Conservation (phyloP, 148 eudicot genomes). For the Chenopodium berlandieri region DNA sequence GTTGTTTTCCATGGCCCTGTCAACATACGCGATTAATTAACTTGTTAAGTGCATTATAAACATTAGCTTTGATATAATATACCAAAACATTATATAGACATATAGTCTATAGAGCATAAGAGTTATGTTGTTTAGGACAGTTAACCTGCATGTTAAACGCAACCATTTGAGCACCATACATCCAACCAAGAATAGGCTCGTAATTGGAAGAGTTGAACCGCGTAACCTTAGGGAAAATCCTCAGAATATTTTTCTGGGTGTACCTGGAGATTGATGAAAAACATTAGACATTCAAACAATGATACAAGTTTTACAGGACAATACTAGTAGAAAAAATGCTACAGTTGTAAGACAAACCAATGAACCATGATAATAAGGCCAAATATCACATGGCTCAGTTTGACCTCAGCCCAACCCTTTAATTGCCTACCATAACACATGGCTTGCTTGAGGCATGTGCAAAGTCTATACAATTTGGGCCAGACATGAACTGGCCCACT, state of each 20-base stretch:
- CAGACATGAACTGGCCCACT: neutral
- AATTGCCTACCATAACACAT: neutral
- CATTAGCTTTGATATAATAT: too few species aligned
- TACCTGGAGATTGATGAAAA: constrained; percentile 40
- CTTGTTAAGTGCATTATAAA: neutral
- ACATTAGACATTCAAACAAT: neutral
- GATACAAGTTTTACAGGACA: neutral
- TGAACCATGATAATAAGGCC: too few species aligned
- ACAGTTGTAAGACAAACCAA: too few species aligned
- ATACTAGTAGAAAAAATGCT: too few species aligned
- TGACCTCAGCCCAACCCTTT: too few species aligned
- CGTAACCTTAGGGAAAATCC: constrained; percentile 80
- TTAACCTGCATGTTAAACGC: constrained; percentile 95
- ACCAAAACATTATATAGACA: too few species aligned
- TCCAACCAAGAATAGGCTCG: constrained; percentile 76
- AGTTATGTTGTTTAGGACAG: neutral
- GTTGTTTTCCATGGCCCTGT: constrained; percentile 78
- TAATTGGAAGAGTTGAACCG: constrained; percentile 79
- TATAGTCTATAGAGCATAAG: too few species aligned
- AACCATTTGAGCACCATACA: constrained; percentile 98
- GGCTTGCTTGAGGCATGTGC: neutral
- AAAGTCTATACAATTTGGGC: neutral
- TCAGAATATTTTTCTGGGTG: constrained; percentile 73
- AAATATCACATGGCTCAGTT: too few species aligned
- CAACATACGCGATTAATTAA: neutral